Evolutionary conservation across 495 filamentous ascomycete genomes (phyloP).

Genomic region (Choiromyces venosus): DNA sequence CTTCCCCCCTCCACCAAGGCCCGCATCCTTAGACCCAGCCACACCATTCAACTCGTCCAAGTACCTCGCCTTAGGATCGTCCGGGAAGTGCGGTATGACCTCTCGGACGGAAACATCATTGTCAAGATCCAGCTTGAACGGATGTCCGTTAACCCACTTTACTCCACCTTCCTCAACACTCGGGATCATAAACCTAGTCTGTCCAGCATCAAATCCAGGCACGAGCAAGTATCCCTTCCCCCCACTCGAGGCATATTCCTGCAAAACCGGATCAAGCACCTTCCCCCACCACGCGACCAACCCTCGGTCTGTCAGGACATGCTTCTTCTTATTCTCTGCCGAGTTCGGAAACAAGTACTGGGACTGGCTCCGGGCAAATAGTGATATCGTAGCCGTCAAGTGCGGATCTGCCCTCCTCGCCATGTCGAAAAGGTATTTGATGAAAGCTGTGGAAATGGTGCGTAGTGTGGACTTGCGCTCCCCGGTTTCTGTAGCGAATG

Average conservation of each 20-base stretch:
- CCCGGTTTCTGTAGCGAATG: constrained; percentile 21
- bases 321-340: constrained; percentile 75
- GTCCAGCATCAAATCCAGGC: constrained; percentile 72
- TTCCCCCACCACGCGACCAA: constrained; percentile 94
- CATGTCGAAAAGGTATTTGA: constrained; percentile 65
- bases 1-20: constrained; percentile 41
- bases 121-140: constrained; percentile 51
- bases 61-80: constrained; percentile 93
- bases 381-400: constrained; percentile 59
- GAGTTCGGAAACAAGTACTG: constrained; percentile 95
- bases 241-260: constrained; percentile 44
- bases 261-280: constrained; percentile 69
- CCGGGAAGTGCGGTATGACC: constrained; percentile 83
- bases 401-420: constrained; percentile 63
- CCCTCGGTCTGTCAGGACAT: constrained; percentile 85
- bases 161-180: constrained; percentile 42
- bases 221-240: constrained; percentile 74
- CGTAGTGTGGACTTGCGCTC: constrained; percentile 58
- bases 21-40: constrained; percentile 49
- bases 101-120: constrained; percentile 59
- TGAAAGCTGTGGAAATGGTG: constrained; percentile 65
- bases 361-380: constrained; percentile 87
- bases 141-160: constrained; percentile 54
- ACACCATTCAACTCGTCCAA: constrained; percentile 78
- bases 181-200: constrained; percentile 63